Evolutionary conservation across 306 rosid species (phyloP).

Genomic region (Cicer yamashitae): DNA sequence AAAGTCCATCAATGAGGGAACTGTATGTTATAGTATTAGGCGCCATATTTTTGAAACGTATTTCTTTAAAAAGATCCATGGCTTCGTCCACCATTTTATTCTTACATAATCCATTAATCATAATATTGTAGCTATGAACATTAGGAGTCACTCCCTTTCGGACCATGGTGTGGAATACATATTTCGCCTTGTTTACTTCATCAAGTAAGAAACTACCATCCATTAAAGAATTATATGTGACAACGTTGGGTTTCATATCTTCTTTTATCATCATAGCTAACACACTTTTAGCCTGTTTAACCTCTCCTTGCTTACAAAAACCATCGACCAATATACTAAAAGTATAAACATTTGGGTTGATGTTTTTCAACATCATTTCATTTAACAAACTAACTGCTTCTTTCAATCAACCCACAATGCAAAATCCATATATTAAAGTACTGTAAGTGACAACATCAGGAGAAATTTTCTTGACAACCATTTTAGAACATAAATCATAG

Average conservation of each 20-base stretch:
- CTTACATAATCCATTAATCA: conserved; percentile 19
- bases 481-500: neutral
- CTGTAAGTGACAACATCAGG: neutral
- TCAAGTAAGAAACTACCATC: conserved; percentile 34
- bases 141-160: neutral
- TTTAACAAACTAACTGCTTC: neutral
- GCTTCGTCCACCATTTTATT: conserved; percentile 34
- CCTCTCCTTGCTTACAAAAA: conserved; percentile 13
- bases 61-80: conserved; percentile 30
- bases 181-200: conserved; percentile 18
- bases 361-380: neutral
- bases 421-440: conserved; percentile 8
- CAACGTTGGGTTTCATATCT: neutral
- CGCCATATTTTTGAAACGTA: neutral
- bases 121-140: neutral
- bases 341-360: too few species aligned
- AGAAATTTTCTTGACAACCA: conserved; percentile 1
- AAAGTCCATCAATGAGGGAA: conserved; percentile 12
- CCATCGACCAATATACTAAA: neutral
- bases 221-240: conserved; percentile 1
- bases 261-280: conserved; percentile 14
- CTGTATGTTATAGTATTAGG: neutral
- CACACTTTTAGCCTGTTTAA: neutral
- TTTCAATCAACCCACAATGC: neutral
- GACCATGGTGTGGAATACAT: neutral